phyloP scores from a whole-genome alignment of 768 basidiomycete species.

The Suillus subalutaceus region DNA sequence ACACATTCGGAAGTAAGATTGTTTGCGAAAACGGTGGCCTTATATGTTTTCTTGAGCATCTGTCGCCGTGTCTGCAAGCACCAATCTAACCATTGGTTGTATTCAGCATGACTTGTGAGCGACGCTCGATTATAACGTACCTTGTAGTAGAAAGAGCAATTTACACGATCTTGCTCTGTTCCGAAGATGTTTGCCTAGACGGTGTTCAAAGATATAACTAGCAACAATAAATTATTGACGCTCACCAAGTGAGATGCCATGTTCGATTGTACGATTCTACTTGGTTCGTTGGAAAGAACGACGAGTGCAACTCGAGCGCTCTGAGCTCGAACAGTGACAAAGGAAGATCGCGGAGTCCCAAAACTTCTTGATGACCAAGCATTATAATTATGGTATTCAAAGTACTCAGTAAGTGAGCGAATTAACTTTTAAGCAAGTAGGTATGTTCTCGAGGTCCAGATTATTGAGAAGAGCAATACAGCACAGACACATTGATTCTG shows the following conservation, averaged over 20 bases:
- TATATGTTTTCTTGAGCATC: slow-evolving; percentile 98
- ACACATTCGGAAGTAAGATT: slow-evolving; percentile 94
- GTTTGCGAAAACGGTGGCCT: slow-evolving; percentile 97
- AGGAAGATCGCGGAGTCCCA: slow-evolving; percentile 22
- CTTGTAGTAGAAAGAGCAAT: slow-evolving; percentile 99
- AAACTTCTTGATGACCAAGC: slow-evolving; percentile 16
- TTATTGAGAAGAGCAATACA: neutral
- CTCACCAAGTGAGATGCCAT: slow-evolving; percentile 82
- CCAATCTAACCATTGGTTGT: slow-evolving; percentile 70
- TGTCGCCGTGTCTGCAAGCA: slow-evolving; percentile 96
- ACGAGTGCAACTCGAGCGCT: slow-evolving; percentile 3
- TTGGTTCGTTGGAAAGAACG: slow-evolving; percentile 2
- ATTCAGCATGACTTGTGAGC: neutral
- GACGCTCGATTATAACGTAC: slow-evolving; percentile 41
- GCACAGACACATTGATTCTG: too few relatives aligned
- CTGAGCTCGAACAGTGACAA: slow-evolving; percentile 14
- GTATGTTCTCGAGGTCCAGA: neutral
- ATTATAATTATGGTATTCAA: neutral
- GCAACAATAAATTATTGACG: slow-evolving; percentile 10
- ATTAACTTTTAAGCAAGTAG: neutral
- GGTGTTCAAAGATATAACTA: slow-evolving; percentile 10
- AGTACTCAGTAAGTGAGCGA: neutral
- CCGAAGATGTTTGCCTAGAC: slow-evolving; percentile 91
- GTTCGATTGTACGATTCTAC: slow-evolving; percentile 7
- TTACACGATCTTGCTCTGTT: slow-evolving; percentile 93